phyloP scores from a whole-genome alignment of 306 rosid species.

The Nissolia schottii region DNA sequence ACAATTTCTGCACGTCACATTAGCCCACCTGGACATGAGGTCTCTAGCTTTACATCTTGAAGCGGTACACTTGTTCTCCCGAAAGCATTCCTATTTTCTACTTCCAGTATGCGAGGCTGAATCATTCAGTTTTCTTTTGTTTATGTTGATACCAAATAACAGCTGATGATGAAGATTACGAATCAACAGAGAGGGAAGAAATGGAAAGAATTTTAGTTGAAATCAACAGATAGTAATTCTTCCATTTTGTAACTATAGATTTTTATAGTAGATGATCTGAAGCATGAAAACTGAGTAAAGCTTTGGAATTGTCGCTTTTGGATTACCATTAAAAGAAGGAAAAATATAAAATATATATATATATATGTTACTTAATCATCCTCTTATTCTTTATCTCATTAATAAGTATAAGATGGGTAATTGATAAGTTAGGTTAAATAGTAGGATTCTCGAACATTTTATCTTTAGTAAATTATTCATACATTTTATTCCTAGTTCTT shows the following conservation, averaged over 20 bases:
- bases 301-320: slow-evolving; percentile 24
- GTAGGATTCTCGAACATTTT: too few species aligned
- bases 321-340: neutral
- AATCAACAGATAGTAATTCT: slow-evolving; percentile 63
- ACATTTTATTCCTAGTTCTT: too few species aligned
- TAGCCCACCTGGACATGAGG: slow-evolving; percentile 99
- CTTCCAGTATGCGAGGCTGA: slow-evolving; percentile 13
- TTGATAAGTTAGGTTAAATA: too few species aligned
- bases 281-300: slow-evolving; percentile 26
- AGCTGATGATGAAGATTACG: slow-evolving; percentile 30
- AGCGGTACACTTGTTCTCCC: slow-evolving; percentile 46
- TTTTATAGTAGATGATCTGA: slow-evolving; percentile 21
- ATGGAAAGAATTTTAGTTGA: slow-evolving; percentile 33
- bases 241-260: slow-evolving; percentile 58
- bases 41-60: slow-evolving; percentile 43
- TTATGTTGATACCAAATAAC: slow-evolving; percentile 54
- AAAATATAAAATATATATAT: too few species aligned
- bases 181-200: slow-evolving; percentile 25
- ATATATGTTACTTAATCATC: too few species aligned
- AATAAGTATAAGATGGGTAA: too few species aligned
- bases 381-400: too few species aligned
- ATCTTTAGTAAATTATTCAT: too few species aligned
- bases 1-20: slow-evolving; percentile 97
- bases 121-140: slow-evolving; percentile 9
- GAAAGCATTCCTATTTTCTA: slow-evolving; percentile 8